phyloP scores from a whole-genome alignment of 805 yeast species.

The Kuraishia ogatae region DNA sequence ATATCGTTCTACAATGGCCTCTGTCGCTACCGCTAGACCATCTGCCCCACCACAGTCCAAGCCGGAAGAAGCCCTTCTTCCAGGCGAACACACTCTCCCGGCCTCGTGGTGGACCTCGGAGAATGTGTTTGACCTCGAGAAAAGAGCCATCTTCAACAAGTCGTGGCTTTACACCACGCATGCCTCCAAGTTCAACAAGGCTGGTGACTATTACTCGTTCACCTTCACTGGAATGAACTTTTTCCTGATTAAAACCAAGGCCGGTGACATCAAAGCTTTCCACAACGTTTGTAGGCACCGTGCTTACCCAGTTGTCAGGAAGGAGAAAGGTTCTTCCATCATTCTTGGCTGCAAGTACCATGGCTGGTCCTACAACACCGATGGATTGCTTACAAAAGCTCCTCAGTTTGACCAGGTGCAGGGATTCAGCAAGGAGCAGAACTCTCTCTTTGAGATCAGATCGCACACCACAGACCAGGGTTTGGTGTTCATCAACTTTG shows the following conservation, averaged over 20 bases:
- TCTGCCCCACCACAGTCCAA: conserved; percentile 19
- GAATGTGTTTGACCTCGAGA: conserved; percentile 49
- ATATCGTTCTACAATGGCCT: conserved; percentile 7
- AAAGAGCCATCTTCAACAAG: conserved; percentile 46
- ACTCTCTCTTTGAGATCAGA: conserved; percentile 45
- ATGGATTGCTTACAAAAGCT: conserved; percentile 49
- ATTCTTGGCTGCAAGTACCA: conserved; percentile 55
- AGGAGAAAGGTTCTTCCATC: conserved; percentile 49
- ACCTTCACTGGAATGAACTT: conserved; percentile 44
- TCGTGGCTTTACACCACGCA: conserved; percentile 51
- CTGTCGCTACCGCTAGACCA: conserved; percentile 13
- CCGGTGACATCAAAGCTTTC: conserved; percentile 48
- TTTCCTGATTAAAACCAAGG: conserved; percentile 44
- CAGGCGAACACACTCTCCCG: conserved; percentile 47
- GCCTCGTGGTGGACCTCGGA: conserved; percentile 62
- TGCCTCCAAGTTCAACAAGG: conserved; percentile 40
- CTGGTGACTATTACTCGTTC: conserved; percentile 49
- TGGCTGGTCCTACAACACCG: conserved; percentile 60
- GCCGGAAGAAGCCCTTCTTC: conserved; percentile 21
- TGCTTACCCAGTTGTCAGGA: conserved; percentile 53
- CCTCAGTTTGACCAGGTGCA: conserved; percentile 54
- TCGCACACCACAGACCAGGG: conserved; percentile 50
- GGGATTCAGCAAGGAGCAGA: conserved; percentile 47
- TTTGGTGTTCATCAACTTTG: conserved; percentile 47
- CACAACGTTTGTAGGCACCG: conserved; percentile 61